These are phyloP conservation scores for Aspergillus intermedius DNA, from an alignment of 2,329 filamentous ascomycete species.

Conservation along the genomic window DNA sequence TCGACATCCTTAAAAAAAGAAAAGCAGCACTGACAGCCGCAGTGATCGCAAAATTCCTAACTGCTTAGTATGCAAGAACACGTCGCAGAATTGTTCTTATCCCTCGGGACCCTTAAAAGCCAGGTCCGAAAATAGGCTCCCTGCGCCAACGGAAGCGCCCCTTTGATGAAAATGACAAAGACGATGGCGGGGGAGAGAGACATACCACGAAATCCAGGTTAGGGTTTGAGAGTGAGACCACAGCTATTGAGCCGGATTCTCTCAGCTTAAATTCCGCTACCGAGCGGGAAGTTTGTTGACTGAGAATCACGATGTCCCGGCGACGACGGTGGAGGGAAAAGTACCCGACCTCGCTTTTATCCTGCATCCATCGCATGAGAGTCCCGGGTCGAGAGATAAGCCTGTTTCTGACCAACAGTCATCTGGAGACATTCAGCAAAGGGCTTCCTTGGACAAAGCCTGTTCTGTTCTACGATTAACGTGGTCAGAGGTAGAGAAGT, in stretches of 20 bases:
- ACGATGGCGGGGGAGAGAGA: not conserved
- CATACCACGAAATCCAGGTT: no score
- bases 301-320: not conserved
- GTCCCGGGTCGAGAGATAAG: conserved; percentile 4
- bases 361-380: conserved; percentile 20
- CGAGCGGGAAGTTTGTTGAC: not conserved
- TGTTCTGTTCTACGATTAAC: not conserved
- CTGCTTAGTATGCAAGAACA: conserved; percentile 17
- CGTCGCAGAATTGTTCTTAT: conserved; percentile 17
- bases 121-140: conserved; percentile 25
- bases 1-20: not conserved
- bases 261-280: no score
- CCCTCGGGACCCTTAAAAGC: conserved; percentile 20
- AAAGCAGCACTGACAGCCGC: not conserved
- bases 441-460: not conserved
- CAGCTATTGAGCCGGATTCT: not conserved
- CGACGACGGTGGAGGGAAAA: not conserved
- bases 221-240: no score
- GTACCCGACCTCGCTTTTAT: conserved; percentile 16
- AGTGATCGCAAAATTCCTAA: not conserved
- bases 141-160: conserved; percentile 1
- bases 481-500: not conserved
- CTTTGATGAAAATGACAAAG: not conserved
- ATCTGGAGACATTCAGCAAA: not conserved
- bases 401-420: not conserved